Percentiles rank a stretch among this genome's conserved stretches.
These are phyloP conservation scores for Candida sakaeoensis DNA, from an alignment of 805 yeast genomes.

Conservation along the genomic window DNA sequence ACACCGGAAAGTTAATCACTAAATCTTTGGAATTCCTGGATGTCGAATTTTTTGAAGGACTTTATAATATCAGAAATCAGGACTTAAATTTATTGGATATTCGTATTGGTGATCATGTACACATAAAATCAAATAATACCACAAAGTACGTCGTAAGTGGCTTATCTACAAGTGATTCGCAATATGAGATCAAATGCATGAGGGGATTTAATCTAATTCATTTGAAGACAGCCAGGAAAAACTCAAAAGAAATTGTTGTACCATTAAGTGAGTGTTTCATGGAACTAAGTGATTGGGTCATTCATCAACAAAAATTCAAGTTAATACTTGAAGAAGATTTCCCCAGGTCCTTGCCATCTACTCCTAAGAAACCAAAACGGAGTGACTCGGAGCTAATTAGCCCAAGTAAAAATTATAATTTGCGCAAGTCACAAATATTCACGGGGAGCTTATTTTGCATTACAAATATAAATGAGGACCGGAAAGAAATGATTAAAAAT, in stretches of 20 bases:
- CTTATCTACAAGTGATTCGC: constrained; percentile 19
- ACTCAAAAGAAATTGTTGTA: constrained; percentile 17
- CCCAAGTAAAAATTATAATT: constrained; percentile 1
- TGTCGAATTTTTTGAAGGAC: constrained; percentile 40
- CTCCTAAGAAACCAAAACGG: constrained; percentile 6
- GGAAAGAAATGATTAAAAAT: constrained; percentile 29
- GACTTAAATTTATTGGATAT: constrained; percentile 49
- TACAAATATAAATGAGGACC: constrained; percentile 32
- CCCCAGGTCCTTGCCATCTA: constrained; percentile 5
- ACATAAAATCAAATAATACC: constrained; percentile 25
- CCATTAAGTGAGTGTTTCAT: constrained; percentile 31
- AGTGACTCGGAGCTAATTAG: constrained; percentile 4
- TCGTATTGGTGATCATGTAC: constrained; percentile 53
- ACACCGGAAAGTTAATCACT: constrained; percentile 44
- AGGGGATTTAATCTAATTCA: constrained; percentile 57
- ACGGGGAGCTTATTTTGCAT: constrained; percentile 29
- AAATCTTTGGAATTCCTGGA: constrained; percentile 25
- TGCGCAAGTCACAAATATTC: constrained; percentile 13
- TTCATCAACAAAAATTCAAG: constrained; percentile 32
- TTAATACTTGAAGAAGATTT: constrained; percentile 18
- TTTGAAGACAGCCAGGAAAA: constrained; percentile 16
- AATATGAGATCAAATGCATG: constrained; percentile 44
- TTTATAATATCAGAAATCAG: constrained; percentile 28
- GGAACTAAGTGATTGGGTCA: constrained; percentile 38
- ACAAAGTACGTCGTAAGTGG: constrained; percentile 45